These are phyloP conservation scores for Cerrena zonata DNA, from an alignment of 1,284 basidiomycete species.

Conservation along the genomic window DNA sequence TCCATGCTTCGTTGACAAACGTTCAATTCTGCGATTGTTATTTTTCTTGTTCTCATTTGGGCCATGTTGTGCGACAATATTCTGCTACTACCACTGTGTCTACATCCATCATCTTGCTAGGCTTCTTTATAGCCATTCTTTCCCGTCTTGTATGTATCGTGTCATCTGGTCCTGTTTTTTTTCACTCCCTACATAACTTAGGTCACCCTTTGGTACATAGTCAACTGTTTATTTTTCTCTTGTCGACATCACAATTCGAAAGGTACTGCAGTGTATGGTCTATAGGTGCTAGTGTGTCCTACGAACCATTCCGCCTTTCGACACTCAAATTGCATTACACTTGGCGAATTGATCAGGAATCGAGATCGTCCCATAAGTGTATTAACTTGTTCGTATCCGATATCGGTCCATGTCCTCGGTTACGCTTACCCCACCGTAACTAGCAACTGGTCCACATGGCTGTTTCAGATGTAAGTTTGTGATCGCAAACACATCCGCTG, in stretches of 20 bases:
- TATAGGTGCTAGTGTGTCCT: background rate
- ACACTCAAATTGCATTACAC: background rate
- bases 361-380: background rate
- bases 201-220: background rate
- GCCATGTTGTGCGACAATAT: background rate
- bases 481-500: background rate
- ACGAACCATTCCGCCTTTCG: background rate
- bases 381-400: no score
- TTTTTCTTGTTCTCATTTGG: background rate
- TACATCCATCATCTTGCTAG: no score
- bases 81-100: no score
- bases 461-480: slow-evolving; percentile 1
- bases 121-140: background rate
- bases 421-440: background rate
- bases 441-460: background rate
- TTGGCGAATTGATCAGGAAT: background rate
- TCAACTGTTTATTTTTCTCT: background rate
- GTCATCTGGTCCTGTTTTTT: background rate
- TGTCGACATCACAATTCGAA: background rate
- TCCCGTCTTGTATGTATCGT: background rate
- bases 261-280: background rate
- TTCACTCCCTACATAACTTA: background rate
- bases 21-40: background rate
- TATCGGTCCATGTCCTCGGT: background rate
- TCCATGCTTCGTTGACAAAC: no score